Conservation (phyloP, 2,329 filamentous ascomycete species). For the Nemania serpens region DNA sequence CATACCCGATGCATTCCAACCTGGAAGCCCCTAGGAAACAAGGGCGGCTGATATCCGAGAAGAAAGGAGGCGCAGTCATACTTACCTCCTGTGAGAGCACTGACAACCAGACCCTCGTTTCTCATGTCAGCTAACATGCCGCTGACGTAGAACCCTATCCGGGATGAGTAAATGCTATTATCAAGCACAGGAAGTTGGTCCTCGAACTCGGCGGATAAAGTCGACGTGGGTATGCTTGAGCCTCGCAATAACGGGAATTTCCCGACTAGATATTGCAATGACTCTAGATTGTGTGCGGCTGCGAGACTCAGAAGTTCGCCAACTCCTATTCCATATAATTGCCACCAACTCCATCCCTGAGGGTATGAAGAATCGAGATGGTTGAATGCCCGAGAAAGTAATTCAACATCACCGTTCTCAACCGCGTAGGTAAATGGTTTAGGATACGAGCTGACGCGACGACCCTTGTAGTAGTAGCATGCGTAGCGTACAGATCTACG, state of each 20-base stretch:
- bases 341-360: slow-evolving; percentile 5
- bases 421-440: slow-evolving; percentile 6
- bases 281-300: background rate
- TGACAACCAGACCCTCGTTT: slow-evolving; percentile 1
- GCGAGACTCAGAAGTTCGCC: background rate
- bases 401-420: background rate
- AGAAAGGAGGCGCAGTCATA: slow-evolving; percentile 19
- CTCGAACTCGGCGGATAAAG: too few relatives aligned
- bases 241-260: slow-evolving; percentile 3
- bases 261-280: background rate
- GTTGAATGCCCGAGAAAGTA: background rate
- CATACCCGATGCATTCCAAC: background rate
- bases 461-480: too few relatives aligned
- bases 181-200: background rate
- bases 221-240: too few relatives aligned
- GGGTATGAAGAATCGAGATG: background rate
- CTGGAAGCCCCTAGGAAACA: slow-evolving; percentile 5
- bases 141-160: too few relatives aligned
- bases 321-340: background rate
- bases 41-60: slow-evolving; percentile 1
- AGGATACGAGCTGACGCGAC: background rate
- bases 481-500: too few relatives aligned
- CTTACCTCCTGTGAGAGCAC: background rate
- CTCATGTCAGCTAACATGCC: background rate
- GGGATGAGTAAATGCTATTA: background rate